Evolutionary conservation across 2,329 filamentous ascomycete species (phyloP).

Genomic region (Fusarium sp.): DNA sequence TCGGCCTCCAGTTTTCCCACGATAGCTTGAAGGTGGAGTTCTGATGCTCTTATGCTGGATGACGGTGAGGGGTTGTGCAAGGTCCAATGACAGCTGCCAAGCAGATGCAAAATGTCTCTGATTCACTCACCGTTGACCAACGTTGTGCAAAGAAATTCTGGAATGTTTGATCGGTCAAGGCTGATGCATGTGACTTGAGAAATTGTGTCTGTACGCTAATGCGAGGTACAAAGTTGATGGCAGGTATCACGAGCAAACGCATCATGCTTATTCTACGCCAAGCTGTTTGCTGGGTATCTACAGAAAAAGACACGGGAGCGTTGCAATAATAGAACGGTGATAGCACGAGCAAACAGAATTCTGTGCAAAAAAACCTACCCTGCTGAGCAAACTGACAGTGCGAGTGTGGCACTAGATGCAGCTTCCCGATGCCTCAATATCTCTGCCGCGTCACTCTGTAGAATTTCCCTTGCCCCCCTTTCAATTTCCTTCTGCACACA

Average conservation of each 20-base stretch:
- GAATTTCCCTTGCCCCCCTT: background rate
- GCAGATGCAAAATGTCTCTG: background rate
- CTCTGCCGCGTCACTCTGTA: background rate
- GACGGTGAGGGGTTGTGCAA: background rate
- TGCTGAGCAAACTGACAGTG: background rate
- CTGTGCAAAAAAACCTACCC: background rate
- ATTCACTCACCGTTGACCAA: background rate
- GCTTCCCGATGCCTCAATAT: background rate
- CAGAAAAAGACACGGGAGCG: background rate
- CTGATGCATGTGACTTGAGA: background rate
- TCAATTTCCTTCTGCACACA: background rate
- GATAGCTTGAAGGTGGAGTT: background rate
- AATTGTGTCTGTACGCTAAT: background rate
- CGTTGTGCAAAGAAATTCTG: background rate
- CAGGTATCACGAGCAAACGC: background rate
- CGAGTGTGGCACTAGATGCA: background rate
- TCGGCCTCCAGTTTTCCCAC: background rate
- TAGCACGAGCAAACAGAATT: background rate
- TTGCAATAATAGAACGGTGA: background rate
- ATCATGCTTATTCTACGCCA: background rate
- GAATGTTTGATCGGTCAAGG: background rate
- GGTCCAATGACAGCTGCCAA: background rate
- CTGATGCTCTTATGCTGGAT: background rate
- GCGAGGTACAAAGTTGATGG: background rate
- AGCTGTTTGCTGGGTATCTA: background rate